Percentiles rank a stretch among this genome's conserved stretches.
Conservation (phyloP, 2,329 filamentous ascomycete species). For the Xylariaceae sp. region DNA sequence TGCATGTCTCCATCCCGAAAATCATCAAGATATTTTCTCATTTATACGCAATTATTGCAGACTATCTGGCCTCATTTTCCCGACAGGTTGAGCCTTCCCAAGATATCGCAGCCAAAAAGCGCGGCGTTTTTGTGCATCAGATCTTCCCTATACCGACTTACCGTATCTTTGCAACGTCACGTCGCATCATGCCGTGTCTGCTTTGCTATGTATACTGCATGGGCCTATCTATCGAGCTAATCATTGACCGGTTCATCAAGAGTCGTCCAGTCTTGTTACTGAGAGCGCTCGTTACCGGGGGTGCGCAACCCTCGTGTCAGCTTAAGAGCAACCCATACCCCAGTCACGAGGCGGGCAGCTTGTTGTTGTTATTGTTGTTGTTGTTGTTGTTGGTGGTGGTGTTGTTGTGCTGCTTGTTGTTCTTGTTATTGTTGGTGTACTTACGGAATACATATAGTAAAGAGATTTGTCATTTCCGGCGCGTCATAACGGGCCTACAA, state of each 20-base stretch:
- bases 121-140: neutral
- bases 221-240: conserved; percentile 5
- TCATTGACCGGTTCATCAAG: conserved; percentile 13
- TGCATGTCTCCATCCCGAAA: neutral
- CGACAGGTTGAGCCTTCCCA: neutral
- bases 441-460: neutral
- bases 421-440: too few species aligned
- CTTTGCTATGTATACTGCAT: conserved; percentile 10
- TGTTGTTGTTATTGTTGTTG: conserved; percentile 8
- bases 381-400: too few species aligned
- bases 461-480: conserved; percentile 22
- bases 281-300: neutral
- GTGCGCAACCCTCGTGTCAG: conserved; percentile 6
- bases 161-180: conserved; percentile 16
- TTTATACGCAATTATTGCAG: neutral
- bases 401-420: too few species aligned
- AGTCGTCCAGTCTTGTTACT: conserved; percentile 7
- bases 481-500: conserved; percentile 14
- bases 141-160: conserved; percentile 3
- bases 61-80: neutral
- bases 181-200: conserved; percentile 15
- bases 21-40: neutral
- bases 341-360: conserved; percentile 10
- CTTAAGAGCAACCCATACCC: conserved; percentile 13
- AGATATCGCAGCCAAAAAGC: neutral